phyloP scores from a whole-genome alignment of 768 basidiomycete species.

The Dendrothele bispora region DNA sequence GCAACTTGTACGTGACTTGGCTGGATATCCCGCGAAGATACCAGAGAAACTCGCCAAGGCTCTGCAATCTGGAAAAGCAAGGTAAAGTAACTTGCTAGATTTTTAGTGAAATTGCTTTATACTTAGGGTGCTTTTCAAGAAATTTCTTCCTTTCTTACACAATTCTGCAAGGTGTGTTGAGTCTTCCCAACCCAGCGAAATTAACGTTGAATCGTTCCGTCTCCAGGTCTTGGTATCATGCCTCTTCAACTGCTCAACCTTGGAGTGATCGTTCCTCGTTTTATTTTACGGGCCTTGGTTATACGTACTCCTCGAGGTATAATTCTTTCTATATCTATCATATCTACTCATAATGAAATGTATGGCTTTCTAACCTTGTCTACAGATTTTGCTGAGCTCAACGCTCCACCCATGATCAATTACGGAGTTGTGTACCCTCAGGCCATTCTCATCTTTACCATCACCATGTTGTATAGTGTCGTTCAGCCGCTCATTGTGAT shows the following conservation, averaged over 20 bases:
- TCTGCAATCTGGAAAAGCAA: slow-evolving; percentile 74
- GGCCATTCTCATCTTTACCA: slow-evolving; percentile 92
- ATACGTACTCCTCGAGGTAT: slow-evolving; percentile 90
- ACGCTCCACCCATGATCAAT: slow-evolving; percentile 97
- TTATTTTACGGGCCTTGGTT: slow-evolving; percentile 71
- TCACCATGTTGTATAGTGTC: slow-evolving; percentile 93
- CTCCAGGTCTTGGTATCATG: slow-evolving; percentile 85
- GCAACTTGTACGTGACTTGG: slow-evolving; percentile 88
- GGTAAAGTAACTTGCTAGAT: slow-evolving; percentile 34
- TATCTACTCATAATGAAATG: neutral
- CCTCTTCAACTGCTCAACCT: slow-evolving; percentile 93
- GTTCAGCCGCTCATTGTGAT: slow-evolving; percentile 93
- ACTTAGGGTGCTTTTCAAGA: slow-evolving; percentile 29
- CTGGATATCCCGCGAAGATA: slow-evolving; percentile 90
- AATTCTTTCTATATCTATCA: slow-evolving; percentile 11
- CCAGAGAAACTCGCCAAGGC: slow-evolving; percentile 90
- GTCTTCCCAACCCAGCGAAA: slow-evolving; percentile 5
- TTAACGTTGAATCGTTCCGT: neutral
- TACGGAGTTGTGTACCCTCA: slow-evolving; percentile 98
- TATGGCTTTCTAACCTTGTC: neutral
- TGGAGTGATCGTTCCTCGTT: slow-evolving; percentile 80
- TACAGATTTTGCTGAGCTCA: slow-evolving; percentile 91
- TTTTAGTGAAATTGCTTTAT: slow-evolving; percentile 6
- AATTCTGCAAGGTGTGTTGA: slow-evolving; percentile 67
- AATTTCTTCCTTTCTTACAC: slow-evolving; percentile 87